phyloP scores from a whole-genome alignment of 2,329 filamentous ascomycete genomes.

The Ophiostoma sp. region DNA sequence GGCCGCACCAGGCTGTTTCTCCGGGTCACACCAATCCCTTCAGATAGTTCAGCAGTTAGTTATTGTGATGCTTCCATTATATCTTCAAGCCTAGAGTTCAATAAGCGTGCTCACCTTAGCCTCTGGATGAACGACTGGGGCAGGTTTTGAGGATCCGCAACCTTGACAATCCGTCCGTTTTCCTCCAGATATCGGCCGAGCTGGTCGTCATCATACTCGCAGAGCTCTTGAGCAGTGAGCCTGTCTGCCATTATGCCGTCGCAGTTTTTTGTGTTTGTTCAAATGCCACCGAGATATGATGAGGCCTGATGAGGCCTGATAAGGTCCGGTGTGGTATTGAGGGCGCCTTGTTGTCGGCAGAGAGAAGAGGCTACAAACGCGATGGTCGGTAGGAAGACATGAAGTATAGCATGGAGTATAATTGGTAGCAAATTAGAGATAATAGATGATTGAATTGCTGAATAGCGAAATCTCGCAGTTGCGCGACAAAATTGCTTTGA shows the following conservation, averaged over 20 bases:
- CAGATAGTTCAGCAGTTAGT: too few relatives aligned
- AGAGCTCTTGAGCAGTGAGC: neutral
- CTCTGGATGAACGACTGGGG: neutral
- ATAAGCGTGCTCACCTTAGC: neutral
- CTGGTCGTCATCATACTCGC: neutral
- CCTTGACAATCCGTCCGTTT: neutral
- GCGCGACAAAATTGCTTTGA: too few relatives aligned
- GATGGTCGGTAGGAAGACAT: neutral
- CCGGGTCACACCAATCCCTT: neutral
- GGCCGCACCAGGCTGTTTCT: neutral
- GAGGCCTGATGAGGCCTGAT: too few relatives aligned
- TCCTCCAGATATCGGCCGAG: neutral
- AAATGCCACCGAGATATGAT: neutral
- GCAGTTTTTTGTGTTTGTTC: neutral
- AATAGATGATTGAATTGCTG: too few relatives aligned
- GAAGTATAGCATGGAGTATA: neutral
- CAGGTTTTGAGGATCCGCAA: neutral
- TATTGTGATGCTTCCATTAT: too few relatives aligned
- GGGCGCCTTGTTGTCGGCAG: neutral
- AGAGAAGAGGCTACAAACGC: neutral
- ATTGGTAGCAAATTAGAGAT: too few relatives aligned
- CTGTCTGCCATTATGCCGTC: neutral
- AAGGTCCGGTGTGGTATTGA: too few relatives aligned
- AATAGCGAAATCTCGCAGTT: too few relatives aligned
- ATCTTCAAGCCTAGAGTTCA: too few relatives aligned